Conservation (phyloP, 164 flowering plant species). For the Vitis rupestris region DNA sequence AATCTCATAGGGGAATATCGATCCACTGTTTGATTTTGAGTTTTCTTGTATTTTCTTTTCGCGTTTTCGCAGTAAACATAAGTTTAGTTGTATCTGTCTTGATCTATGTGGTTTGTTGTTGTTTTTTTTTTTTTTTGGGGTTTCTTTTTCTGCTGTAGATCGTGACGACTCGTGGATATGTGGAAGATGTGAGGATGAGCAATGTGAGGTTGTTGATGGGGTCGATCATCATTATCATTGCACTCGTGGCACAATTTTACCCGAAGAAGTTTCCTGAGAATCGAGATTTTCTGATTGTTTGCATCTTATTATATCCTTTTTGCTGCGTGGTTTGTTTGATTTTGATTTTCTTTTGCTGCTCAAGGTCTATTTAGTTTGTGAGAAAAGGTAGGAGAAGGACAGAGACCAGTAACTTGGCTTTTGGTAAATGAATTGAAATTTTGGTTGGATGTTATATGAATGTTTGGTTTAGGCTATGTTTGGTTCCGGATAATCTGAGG, state of each 20-base stretch:
- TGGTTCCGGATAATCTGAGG: too few species aligned
- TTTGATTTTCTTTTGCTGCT: background rate
- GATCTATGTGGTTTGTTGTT: background rate
- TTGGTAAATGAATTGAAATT: too few species aligned
- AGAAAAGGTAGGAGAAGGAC: too few species aligned
- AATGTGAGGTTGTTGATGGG: conserved; percentile 72
- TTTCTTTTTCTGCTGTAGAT: conserved; percentile 39
- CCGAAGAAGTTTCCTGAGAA: conserved; percentile 93
- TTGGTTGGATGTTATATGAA: too few species aligned
- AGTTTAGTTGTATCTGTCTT: too few species aligned
- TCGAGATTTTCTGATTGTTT: conserved; percentile 64
- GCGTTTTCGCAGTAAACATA: background rate
- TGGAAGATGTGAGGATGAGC: conserved; percentile 81
- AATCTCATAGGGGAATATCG: background rate
- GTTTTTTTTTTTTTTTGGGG: background rate
- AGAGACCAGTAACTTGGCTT: too few species aligned
- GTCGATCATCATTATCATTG: conserved; percentile 58
- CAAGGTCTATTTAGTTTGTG: background rate
- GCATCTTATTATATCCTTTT: conserved; percentile 89
- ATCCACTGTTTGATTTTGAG: background rate
- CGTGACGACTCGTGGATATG: conserved; percentile 68
- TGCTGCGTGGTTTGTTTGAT: background rate
- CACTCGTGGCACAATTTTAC: conserved; percentile 88
- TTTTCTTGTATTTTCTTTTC: conserved; percentile 1
- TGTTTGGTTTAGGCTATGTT: too few species aligned